Evolutionary conservation across 495 filamentous ascomycete genomes (phyloP), one percentile per base, ranked within the genome.

Genomic region (Sordaria brevicollis): DNA sequence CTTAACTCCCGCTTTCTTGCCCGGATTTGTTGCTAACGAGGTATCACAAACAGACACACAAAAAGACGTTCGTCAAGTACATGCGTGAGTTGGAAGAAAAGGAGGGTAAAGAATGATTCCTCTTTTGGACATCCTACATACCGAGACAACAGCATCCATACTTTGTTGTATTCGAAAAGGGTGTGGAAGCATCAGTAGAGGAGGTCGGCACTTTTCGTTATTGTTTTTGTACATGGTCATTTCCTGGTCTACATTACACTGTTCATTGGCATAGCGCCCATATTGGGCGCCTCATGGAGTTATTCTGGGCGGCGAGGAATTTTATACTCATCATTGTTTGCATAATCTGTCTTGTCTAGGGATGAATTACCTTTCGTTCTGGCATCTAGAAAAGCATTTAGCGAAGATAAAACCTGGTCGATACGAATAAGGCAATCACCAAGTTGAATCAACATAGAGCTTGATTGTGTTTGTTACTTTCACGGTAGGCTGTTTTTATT

Each of bases 21-120:
- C 8, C 3, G 2, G 43, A 17, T 33, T 38, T 31, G 35, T 70
- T 66, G 67, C 78, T 83, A 73, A 80, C 65, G 54, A 71, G 57
- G 4, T 36, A n/a, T 9, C 11, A 21, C 15, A 13, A 19, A 37
- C 69, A 89, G 87, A 86, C 89, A 31, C 95, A 99, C 80, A 99
- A 97, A 82, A 99, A 99, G 83, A 87, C 89, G 25, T 99, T 99
- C 83, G 94, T 97, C 67, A 96, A 93, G 80, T 97, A 93, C 78
- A 89, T 97, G 80, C 92, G 92, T 71, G 88, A 93, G 75, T 78
- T 93, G 38, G 91, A 94, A 74, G 86, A 88, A 72, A 85, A 85
- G 74, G 82, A 89, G 65, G 71, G 71, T 19, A 71, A 69, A 19
- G 66, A 68, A 65, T 77, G 41, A 73, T 38, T 5, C 9, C 19